A percentile compares a stretch with the other conserved stretches of the same genome.
These are phyloP conservation scores for Lophiostoma macrostomum DNA, from an alignment of 495 filamentous ascomycete genomes.

Conservation along the genomic window DNA sequence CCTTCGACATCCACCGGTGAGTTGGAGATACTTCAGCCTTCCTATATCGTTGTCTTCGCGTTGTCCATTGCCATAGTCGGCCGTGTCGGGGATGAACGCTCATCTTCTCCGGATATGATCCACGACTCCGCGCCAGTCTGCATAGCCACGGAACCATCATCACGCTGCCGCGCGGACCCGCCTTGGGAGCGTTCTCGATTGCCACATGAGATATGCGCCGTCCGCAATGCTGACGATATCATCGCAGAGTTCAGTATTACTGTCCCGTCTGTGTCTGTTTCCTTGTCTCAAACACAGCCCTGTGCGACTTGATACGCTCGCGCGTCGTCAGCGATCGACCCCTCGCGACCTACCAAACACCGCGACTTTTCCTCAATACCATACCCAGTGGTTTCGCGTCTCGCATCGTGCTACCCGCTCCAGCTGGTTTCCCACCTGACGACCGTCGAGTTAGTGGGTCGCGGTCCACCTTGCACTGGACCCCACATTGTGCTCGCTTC, in stretches of 20 bases:
- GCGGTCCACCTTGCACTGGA: too few species aligned
- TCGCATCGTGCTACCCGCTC: not conserved
- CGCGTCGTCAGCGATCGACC: not conserved
- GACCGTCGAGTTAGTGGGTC: not conserved
- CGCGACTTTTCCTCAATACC: not conserved
- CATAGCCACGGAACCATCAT: not conserved
- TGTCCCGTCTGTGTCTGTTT: not conserved
- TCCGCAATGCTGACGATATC: slow-evolving; percentile 4
- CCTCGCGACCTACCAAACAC: slow-evolving; percentile 7
- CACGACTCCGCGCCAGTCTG: not conserved
- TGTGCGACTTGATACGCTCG: not conserved
- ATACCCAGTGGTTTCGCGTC: not conserved
- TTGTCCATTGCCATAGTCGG: too few species aligned
- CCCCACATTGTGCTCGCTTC: not conserved
- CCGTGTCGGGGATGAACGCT: not conserved
- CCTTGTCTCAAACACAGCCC: not conserved
- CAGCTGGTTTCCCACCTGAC: not conserved
- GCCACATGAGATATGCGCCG: not conserved
- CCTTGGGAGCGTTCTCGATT: not conserved
- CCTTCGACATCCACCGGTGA: slow-evolving; percentile 12
- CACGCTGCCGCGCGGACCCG: not conserved
- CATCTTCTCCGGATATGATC: not conserved
- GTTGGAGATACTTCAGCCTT: not conserved
- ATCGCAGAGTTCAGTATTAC: not conserved
- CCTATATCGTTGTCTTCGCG: not conserved